Base-by-base conservation (phyloP, 2,329 filamentous ascomycete genomes). In the Rutstroemia sp. region DNA sequence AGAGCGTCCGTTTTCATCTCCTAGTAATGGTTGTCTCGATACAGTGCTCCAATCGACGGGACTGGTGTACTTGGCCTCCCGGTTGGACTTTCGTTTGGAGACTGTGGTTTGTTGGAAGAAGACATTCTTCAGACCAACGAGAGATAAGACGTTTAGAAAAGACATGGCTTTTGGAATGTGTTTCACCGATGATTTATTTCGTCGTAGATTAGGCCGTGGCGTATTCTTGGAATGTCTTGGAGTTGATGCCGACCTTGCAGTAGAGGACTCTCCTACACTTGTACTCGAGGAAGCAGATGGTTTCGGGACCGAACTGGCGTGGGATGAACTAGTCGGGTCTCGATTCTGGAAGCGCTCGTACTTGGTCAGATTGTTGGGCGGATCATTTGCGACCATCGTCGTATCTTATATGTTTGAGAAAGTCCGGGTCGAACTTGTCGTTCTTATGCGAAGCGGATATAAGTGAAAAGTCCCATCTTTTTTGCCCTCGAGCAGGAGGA, bases 111-210 rank as follows among this genome's bases (percentile, higher is more conserved):
- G 49, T 14, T 51, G 44, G 53, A 68, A 68, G 58, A 70, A 69
- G 17, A 70, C 44, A 34, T 67, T 69, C 52, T 70, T 70, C 1
- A 70, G 41, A 4, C 56, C 64, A 14, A 34, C 30, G 30, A 34
- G 30, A 5, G 30, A 34, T 34, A 34, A 10, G 10, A 34, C 30
- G 9, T 34, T 34, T 34, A 68, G 67, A 25, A 69, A 48, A 54
- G 67, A 68, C 65, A 69, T 68, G n/a, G 54, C 54, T 61, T 46
- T 57, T 16, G 59, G 54, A 16, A 56, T 1, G n/a, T 42, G 19
- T 42, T 19, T 17, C 17, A 19, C n/a, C 12, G 30, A 34, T 14
- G 30, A 34, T 34, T 4, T 14, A 9, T 34, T 34, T 42, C 16
- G 19, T 42, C 17, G 39, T 42, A 42, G 6, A 19, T n/a, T 42